A percentile compares a stretch with the other conserved stretches of the same genome.
phyloP scores from a whole-genome alignment of 768 basidiomycete species.

The Hemileccinum impolitum region DNA sequence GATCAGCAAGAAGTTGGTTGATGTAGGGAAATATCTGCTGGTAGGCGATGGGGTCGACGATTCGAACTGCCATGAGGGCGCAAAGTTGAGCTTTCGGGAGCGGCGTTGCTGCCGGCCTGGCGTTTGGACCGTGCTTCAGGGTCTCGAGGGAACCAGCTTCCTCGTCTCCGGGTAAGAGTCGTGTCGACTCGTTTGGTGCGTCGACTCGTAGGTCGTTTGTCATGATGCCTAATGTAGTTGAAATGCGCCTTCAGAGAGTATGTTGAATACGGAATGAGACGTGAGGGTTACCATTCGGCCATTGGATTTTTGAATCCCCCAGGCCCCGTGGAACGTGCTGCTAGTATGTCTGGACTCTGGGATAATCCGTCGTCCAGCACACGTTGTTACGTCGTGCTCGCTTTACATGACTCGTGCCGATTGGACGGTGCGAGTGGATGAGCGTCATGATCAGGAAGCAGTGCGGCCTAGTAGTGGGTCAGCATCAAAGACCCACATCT shows the following conservation, averaged over 20 bases:
- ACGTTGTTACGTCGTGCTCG: too few species aligned
- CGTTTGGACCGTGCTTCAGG: background rate
- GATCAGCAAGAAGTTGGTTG: conserved; percentile 56
- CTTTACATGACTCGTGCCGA: too few species aligned
- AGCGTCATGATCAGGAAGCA: too few species aligned
- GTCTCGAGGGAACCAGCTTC: background rate
- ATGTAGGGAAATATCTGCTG: conserved; percentile 65
- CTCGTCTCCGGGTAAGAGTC: conserved; percentile 7
- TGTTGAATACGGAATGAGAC: too few species aligned
- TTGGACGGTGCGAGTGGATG: too few species aligned
- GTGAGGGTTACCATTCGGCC: too few species aligned
- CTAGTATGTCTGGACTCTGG: too few species aligned
- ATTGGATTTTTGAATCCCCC: too few species aligned
- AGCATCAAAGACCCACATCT: too few species aligned
- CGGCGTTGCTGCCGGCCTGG: conserved; percentile 18
- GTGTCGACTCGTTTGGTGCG: conserved; percentile 11
- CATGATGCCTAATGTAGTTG: background rate
- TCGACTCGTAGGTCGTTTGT: background rate
- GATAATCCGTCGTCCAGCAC: too few species aligned
- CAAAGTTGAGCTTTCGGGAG: conserved; percentile 46
- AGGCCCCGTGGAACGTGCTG: too few species aligned
- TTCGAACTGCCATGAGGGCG: conserved; percentile 39
- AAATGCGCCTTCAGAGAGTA: background rate
- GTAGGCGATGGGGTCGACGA: conserved; percentile 59
- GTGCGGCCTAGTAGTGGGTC: too few species aligned